Evolutionary conservation across 176 grass and related monocot genomes (phyloP), one percentile per base, ranked within the genome.

Genomic region (Ampelocalamus luodianensis): DNA sequence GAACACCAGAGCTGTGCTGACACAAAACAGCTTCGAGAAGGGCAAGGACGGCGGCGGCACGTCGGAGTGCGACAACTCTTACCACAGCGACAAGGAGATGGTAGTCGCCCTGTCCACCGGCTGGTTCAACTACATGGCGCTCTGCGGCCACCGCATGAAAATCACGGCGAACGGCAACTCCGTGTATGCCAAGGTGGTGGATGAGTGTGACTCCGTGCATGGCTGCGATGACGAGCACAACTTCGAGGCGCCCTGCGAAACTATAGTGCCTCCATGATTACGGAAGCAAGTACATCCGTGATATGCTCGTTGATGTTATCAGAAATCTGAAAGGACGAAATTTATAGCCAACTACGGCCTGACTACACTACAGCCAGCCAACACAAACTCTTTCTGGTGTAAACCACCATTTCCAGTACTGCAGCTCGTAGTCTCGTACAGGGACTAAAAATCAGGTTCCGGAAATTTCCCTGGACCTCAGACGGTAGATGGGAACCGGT

Each of bases 151-250:
- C n/a, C 56, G 22, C 56, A 12, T 24, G n/a, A 60, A 60, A n/a
- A 60, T 60, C 56, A 60, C 56, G 3, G n/a, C n/a, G 56, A 11
- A 60, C n/a, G 56, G 56, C 9, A 60, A 24, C 56, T 60, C 55
- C 22, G 79, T 82, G 8, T 6, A 65, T 16, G 89, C 86, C 71
- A 91, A 81, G 85, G 89, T 91, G 7, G 86, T 94, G 24, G 86
- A 91, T n/a, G 80, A 91, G 65, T 91, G 92, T 1, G 86, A 94
- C 79, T 89, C 92, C 10, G 32, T 65, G n/a, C 2, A 80, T 0
- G 88, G 85, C 11, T 88, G 92, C 23, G 76, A 88, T 26, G 71
- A 39, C 1, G 80, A 65, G 34, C 85, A 90, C 55, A 59, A n/a
- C 45, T 90, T 83, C 13, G 59, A 86, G 34, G 82, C 89, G 5